Evolutionary conservation across 345 rosid genomes (phyloP).

Genomic region (Geranium brycei): DNA sequence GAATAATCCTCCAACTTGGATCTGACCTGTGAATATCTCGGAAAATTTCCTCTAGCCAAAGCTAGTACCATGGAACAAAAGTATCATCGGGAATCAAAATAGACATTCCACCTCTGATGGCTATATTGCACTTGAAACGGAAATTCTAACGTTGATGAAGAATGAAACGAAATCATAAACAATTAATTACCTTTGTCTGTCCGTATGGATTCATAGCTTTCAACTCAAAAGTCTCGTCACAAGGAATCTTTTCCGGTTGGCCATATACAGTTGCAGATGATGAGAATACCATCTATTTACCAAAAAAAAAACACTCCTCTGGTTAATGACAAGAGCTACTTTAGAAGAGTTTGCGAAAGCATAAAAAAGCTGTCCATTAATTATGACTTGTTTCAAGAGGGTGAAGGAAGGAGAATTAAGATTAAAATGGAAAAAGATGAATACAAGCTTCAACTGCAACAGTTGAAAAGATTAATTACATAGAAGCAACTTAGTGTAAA

Average conservation of each 20-base stretch:
- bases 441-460: too few relatives aligned
- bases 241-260: slow-evolving; percentile 79
- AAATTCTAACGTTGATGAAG: neutral
- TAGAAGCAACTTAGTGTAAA: too few relatives aligned
- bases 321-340: neutral
- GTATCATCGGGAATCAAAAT: neutral
- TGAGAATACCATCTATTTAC: slow-evolving; percentile 75
- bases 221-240: slow-evolving; percentile 61
- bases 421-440: too few relatives aligned
- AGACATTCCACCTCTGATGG: neutral
- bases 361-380: too few relatives aligned
- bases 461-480: too few relatives aligned
- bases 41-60: slow-evolving; percentile 86
- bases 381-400: too few relatives aligned
- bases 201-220: slow-evolving; percentile 93
- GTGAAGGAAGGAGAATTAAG: too few relatives aligned
- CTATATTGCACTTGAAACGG: neutral
- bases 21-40: slow-evolving; percentile 74
- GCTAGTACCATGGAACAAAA: slow-evolving; percentile 23
- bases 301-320: neutral
- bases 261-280: slow-evolving; percentile 95
- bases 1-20: slow-evolving; percentile 74
- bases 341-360: too few relatives aligned
- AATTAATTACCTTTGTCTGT: slow-evolving; percentile 71
- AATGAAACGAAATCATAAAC: slow-evolving; percentile 14